Base-by-base conservation (phyloP, 768 basidiomycete species). In the Hericium alpestre region DNA sequence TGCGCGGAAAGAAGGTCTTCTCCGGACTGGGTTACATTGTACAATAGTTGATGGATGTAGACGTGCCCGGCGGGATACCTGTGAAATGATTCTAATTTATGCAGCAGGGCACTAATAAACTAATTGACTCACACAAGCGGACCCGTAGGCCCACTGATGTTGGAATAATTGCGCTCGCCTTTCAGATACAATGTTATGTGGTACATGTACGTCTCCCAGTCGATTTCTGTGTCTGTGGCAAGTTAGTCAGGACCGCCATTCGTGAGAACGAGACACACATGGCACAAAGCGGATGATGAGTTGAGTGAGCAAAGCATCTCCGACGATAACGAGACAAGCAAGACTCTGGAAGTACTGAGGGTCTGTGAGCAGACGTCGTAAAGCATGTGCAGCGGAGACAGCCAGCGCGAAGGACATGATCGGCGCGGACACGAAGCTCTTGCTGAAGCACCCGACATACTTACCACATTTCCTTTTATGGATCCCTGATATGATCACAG, bases 31-130 rank as follows among this genome's bases (percentile, higher is more conserved):
- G 89, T 87, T 43, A 93, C 66, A 23, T 64, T 63, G 66, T 89
- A 79, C 1, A 99, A 74, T 25, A 83, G 57, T 4, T 80, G 76
- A 70, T 95, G 93, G 59, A 94, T 82, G 63, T 84, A 81, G 57
- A 98, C 76, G 67, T 96, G 93, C 4, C 94, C 90, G 13, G 93
- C 95, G 2, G 96, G 96, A 70, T 99, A 99, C 40, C 95, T 98
- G 61, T 5, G 48, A 51, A 27, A 39, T 15, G 25, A 12, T 46
- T 52, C 4, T 32, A 32, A 32, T 32, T 32, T 10, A 32, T 32
- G 32, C 32, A 32, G 32, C 32, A 48, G 54, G 43, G 40, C 16
- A 32, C 9, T 32, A 32, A 32, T 32, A 10, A 32, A 32, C 32
- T 32, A 4, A 7, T 32, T 32, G 20, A 67, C 81, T 69, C 65